A percentile compares a stretch with the other conserved stretches of the same genome.
phyloP scores from a whole-genome alignment of 108 stramenopile genomes.

The Schizochytrium sp. region DNA sequence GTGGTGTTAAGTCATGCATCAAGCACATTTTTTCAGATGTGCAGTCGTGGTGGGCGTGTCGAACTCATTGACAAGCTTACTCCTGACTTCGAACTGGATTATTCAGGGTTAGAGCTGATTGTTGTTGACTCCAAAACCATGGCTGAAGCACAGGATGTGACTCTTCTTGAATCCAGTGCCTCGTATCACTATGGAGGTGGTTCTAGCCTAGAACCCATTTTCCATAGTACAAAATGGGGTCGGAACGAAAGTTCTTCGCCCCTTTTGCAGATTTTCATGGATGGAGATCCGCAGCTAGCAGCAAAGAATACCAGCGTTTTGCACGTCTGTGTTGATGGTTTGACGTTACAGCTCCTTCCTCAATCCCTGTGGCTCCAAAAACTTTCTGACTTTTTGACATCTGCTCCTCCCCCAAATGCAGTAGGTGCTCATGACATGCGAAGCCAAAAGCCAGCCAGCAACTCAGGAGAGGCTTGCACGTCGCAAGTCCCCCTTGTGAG shows the following conservation, averaged over 20 bases:
- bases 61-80: not conserved
- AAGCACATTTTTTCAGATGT: constrained; percentile 19
- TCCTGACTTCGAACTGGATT: constrained; percentile 30
- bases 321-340: constrained; percentile 11
- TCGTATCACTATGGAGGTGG: not conserved
- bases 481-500: not conserved
- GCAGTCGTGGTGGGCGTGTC: not conserved
- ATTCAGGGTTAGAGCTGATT: not conserved
- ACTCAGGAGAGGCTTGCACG: not conserved
- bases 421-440: not conserved
- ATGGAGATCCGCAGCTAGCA: not conserved
- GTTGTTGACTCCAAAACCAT: constrained; percentile 43
- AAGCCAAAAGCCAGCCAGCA: not conserved
- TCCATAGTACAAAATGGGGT: constrained; percentile 56
- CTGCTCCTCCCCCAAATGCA: not conserved
- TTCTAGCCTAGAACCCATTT: not conserved
- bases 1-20: not conserved
- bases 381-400: constrained; percentile 3
- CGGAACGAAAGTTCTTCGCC: not conserved
- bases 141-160: constrained; percentile 18
- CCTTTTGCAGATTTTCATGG: not conserved
- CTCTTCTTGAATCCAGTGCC: not conserved
- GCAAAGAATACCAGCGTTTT: not conserved
- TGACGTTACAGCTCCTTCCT: constrained; percentile 18
- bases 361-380: not conserved